Conservation (phyloP, 352 stramenopile species). For the Phytophthora meadii region DNA sequence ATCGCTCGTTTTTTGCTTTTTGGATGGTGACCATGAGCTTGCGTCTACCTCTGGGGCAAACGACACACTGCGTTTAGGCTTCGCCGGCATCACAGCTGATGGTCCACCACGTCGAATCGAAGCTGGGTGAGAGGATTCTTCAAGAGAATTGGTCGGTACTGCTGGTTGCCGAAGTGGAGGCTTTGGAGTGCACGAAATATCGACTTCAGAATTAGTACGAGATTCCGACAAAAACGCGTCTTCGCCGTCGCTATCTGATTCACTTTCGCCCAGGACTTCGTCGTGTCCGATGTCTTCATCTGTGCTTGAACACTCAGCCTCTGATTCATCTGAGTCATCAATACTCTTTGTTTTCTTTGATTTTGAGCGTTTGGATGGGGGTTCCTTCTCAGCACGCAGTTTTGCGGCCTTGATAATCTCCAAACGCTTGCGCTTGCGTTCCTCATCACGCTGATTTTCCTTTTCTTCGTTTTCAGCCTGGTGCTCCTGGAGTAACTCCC, state of each 20-base stretch:
- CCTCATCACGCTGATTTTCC: slow-evolving; percentile 72
- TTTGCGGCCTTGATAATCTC: slow-evolving; percentile 68
- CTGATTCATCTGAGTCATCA: slow-evolving; percentile 58
- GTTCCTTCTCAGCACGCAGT: slow-evolving; percentile 31
- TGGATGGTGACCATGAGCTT: slow-evolving; percentile 22
- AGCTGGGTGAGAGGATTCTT: slow-evolving; percentile 18
- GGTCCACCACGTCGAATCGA: neutral
- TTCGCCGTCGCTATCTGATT: slow-evolving; percentile 39
- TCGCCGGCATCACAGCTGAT: neutral
- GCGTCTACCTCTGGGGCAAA: slow-evolving; percentile 32
- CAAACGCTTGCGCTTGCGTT: slow-evolving; percentile 75
- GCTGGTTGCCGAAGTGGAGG: slow-evolving; percentile 8
- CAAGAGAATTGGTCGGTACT: slow-evolving; percentile 13
- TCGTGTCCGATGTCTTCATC: slow-evolving; percentile 36
- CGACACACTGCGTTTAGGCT: slow-evolving; percentile 33
- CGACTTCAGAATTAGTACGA: slow-evolving; percentile 11
- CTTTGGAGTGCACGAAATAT: slow-evolving; percentile 36
- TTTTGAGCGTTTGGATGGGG: slow-evolving; percentile 31
- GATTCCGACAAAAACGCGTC: slow-evolving; percentile 12
- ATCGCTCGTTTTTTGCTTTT: slow-evolving; percentile 28
- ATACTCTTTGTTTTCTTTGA: slow-evolving; percentile 47
- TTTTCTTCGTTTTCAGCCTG: slow-evolving; percentile 83
- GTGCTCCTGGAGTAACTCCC: slow-evolving; percentile 92
- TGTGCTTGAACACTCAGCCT: slow-evolving; percentile 44
- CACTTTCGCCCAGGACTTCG: slow-evolving; percentile 37